Conservation (phyloP, 2,329 filamentous ascomycete genomes). For the Trichoderma breve region DNA sequence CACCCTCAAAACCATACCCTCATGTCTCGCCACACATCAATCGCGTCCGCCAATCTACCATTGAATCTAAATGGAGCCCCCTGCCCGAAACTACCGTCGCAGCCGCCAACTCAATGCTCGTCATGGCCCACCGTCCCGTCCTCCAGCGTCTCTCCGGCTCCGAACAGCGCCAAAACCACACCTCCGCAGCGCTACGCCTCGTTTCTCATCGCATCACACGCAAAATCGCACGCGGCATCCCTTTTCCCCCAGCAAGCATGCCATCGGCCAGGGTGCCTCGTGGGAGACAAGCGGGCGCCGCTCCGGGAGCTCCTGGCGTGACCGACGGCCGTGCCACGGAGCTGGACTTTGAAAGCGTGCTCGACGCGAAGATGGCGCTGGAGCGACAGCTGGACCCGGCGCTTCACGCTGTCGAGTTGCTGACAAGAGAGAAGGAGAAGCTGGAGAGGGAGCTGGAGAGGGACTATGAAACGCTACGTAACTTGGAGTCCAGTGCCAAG, state of each 20-base stretch:
- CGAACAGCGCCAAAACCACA: constrained; percentile 50
- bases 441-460: constrained; percentile 55
- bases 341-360: constrained; percentile 64
- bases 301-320: constrained; percentile 24
- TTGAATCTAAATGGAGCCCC: constrained; percentile 66
- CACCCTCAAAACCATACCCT: constrained; percentile 42
- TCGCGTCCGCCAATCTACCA: constrained; percentile 59
- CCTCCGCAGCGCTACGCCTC: constrained; percentile 53
- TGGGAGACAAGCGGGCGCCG: constrained; percentile 19
- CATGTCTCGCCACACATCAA: constrained; percentile 52
- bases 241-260: constrained; percentile 59
- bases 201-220: constrained; percentile 55
- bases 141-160: constrained; percentile 54
- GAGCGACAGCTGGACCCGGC: constrained; percentile 61
- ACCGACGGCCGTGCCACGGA: constrained; percentile 53
- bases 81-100: constrained; percentile 55
- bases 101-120: constrained; percentile 55
- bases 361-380: constrained; percentile 56
- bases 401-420: constrained; percentile 60
- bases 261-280: constrained; percentile 25
- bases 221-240: constrained; percentile 59
- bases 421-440: constrained; percentile 56
- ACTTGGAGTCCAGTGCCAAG: constrained; percentile 56
- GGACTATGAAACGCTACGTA: constrained; percentile 52
- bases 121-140: constrained; percentile 60